These are phyloP conservation scores for Parachaetomium inaequale DNA, from an alignment of 495 filamentous ascomycete genomes.

Conservation along the genomic window DNA sequence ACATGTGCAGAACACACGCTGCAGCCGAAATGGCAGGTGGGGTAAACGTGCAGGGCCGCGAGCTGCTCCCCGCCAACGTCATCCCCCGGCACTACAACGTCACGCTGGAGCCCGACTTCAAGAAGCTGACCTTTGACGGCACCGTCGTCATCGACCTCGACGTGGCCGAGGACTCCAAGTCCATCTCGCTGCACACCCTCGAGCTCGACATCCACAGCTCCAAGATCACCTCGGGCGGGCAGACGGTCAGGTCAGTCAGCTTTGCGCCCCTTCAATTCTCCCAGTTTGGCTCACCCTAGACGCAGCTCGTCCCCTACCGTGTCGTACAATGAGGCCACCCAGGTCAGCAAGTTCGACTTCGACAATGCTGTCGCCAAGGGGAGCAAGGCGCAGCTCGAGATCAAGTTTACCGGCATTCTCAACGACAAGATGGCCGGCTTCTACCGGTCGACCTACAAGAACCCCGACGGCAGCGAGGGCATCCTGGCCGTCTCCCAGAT, in stretches of 20 bases:
- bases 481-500: conserved; percentile 76
- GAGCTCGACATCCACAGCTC: conserved; percentile 81
- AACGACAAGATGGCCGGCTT: conserved; percentile 83
- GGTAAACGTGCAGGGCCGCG: conserved; percentile 48
- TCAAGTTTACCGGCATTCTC: conserved; percentile 63
- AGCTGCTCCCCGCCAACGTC: conserved; percentile 62
- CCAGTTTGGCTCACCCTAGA: conserved; percentile 11
- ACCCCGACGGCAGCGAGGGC: conserved; percentile 56
- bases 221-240: conserved; percentile 55
- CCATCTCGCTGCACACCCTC: conserved; percentile 81
- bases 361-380: conserved; percentile 56
- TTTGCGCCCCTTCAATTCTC: not conserved
- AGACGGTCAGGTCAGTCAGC: conserved; percentile 40
- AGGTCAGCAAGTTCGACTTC: conserved; percentile 63
- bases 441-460: conserved; percentile 74
- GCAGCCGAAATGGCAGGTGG: conserved; percentile 43
- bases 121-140: conserved; percentile 66
- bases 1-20: conserved; percentile 53
- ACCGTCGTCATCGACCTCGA: conserved; percentile 71
- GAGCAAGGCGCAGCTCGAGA: conserved; percentile 58
- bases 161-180: conserved; percentile 77
- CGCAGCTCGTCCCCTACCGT: conserved; percentile 51
- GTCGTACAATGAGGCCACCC: conserved; percentile 59
- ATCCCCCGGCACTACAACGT: conserved; percentile 67
- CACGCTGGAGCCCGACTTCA: conserved; percentile 68